Conservation (phyloP, 176 grass and related monocot genomes). For the Echinochloa phyllopogon region DNA sequence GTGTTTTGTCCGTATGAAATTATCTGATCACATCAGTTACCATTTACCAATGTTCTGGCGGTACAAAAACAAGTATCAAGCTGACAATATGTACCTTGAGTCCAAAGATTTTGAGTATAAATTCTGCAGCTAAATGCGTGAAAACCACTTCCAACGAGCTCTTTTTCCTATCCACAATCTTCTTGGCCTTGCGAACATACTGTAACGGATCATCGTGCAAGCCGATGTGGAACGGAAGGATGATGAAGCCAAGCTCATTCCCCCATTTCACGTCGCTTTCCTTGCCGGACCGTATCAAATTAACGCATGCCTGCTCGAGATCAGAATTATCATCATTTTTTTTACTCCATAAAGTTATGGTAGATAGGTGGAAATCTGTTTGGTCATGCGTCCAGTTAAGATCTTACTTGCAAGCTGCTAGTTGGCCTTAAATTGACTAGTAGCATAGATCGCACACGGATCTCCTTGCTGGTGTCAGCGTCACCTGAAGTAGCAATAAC, state of each 20-base stretch:
- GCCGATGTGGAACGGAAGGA: constrained; percentile 59
- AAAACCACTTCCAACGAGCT: constrained; percentile 73
- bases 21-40: neutral
- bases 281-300: constrained; percentile 63
- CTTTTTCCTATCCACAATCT: constrained; percentile 73
- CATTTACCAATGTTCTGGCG: neutral
- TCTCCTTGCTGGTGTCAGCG: constrained; percentile 45
- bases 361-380: neutral
- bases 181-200: constrained; percentile 74
- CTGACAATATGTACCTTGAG: constrained; percentile 50
- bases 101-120: constrained; percentile 69
- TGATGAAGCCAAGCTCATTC: constrained; percentile 67
- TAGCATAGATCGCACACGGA: constrained; percentile 71
- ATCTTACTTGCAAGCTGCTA: constrained; percentile 70
- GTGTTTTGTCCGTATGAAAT: neutral
- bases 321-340: neutral
- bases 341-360: neutral
- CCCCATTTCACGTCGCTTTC: constrained; percentile 59
- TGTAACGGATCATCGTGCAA: constrained; percentile 62
- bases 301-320: constrained; percentile 58
- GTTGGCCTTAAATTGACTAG: constrained; percentile 74
- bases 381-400: neutral
- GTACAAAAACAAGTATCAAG: neutral
- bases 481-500: constrained; percentile 45
- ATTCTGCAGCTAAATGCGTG: constrained; percentile 56